Conservation (phyloP, 2,329 filamentous ascomycete genomes). For the Fusarium euwallaceae region DNA sequence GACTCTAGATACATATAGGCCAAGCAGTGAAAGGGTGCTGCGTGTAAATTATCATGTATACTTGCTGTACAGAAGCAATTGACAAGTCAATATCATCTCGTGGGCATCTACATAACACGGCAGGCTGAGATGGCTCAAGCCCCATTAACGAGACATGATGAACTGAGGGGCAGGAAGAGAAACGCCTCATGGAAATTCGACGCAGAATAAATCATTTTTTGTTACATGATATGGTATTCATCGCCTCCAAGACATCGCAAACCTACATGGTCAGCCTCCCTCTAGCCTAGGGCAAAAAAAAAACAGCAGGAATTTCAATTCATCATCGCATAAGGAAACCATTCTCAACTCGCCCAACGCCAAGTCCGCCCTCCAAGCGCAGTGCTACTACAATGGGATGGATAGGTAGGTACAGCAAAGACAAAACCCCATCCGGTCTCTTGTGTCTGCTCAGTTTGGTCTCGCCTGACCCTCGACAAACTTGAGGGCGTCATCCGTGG, state of each 20-base stretch:
- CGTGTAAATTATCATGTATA: constrained; percentile 50
- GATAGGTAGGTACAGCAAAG: constrained; percentile 21
- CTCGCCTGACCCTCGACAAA: constrained; percentile 89
- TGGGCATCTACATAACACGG: too few species aligned
- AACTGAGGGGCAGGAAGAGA: neutral
- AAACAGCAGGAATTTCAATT: constrained; percentile 32
- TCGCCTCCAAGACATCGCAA: constrained; percentile 24
- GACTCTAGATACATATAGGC: constrained; percentile 22
- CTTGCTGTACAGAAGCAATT: constrained; percentile 46
- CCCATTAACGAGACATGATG: neutral
- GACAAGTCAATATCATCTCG: constrained; percentile 15
- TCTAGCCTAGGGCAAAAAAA: constrained; percentile 29
- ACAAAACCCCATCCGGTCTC: neutral
- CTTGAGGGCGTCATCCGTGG: constrained; percentile 86
- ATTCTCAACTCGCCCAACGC: constrained; percentile 46
- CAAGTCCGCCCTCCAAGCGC: constrained; percentile 36
- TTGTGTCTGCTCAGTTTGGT: constrained; percentile 41
- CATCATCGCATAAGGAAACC: constrained; percentile 45
- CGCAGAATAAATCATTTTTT: constrained; percentile 15
- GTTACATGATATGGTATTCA: constrained; percentile 30
- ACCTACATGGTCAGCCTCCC: constrained; percentile 25
- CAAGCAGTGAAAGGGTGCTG: constrained; percentile 35
- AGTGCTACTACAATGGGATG: constrained; percentile 41
- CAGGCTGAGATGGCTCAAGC: neutral
- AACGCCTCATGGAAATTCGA: neutral